These are phyloP conservation scores for Dactylellina leptospora DNA, from an alignment of 2,329 filamentous ascomycete species.

Conservation along the genomic window DNA sequence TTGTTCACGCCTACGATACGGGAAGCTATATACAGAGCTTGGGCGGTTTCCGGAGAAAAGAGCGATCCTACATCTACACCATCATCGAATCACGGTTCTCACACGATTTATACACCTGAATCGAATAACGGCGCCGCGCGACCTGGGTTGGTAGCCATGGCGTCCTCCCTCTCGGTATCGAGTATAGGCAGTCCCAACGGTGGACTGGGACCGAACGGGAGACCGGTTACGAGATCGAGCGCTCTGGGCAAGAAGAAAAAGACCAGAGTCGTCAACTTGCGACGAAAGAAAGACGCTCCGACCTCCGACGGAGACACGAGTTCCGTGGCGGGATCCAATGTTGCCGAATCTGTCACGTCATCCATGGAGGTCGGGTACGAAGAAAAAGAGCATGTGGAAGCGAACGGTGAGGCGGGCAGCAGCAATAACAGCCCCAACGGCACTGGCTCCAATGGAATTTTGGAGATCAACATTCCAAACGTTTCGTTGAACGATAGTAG, in stretches of 20 bases:
- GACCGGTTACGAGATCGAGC: slow-evolving; percentile 65
- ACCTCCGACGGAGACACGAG: slow-evolving; percentile 41
- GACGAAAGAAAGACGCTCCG: slow-evolving; percentile 66
- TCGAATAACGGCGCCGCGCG: slow-evolving; percentile 71
- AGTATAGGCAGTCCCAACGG: slow-evolving; percentile 49
- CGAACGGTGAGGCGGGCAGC: slow-evolving; percentile 31
- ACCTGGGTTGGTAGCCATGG: slow-evolving; percentile 61
- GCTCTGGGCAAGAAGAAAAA: slow-evolving; percentile 79
- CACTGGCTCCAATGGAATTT: too few species aligned
- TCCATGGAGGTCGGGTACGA: slow-evolving; percentile 68
- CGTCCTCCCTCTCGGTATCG: slow-evolving; percentile 44
- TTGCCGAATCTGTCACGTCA: slow-evolving; percentile 62
- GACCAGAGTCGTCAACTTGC: slow-evolving; percentile 78
- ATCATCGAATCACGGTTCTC: slow-evolving; percentile 59
- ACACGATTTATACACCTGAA: slow-evolving; percentile 74
- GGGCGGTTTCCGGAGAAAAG: slow-evolving; percentile 73
- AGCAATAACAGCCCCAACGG: slow-evolving; percentile 32
- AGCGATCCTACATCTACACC: slow-evolving; percentile 55
- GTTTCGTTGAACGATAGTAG: slow-evolving; percentile 25
- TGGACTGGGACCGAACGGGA: slow-evolving; percentile 46
- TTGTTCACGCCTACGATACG: slow-evolving; percentile 90
- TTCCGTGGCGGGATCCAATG: slow-evolving; percentile 16
- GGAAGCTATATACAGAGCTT: slow-evolving; percentile 90
- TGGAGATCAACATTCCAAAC: slow-evolving; percentile 53
- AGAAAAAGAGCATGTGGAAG: slow-evolving; percentile 51